These are phyloP conservation scores for Monosporascus cannonballus DNA, from an alignment of 2,329 filamentous ascomycete species.

Conservation along the genomic window DNA sequence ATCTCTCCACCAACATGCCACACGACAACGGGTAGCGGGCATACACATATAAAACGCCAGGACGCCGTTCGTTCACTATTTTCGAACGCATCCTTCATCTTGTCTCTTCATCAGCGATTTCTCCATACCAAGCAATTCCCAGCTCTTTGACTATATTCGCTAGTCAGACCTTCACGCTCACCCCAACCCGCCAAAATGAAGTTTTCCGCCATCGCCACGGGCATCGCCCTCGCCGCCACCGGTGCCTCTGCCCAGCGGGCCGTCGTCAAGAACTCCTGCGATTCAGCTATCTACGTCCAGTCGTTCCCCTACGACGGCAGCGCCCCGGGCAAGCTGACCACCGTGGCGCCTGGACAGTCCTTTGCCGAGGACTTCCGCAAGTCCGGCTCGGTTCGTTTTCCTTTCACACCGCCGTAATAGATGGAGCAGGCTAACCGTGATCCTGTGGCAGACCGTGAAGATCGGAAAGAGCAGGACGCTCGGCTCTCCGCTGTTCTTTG, in stretches of 20 bases:
- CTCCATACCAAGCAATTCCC: not conserved
- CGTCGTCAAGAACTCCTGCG: slow-evolving; percentile 31
- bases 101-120: slow-evolving; percentile 2
- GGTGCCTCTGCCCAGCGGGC: slow-evolving; percentile 29
- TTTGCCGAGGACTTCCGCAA: slow-evolving; percentile 30
- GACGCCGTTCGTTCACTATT: not conserved
- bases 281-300: slow-evolving; percentile 29
- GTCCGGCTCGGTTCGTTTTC: slow-evolving; percentile 29
- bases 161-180: not conserved
- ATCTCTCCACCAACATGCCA: not conserved
- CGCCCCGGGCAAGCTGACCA: slow-evolving; percentile 25
- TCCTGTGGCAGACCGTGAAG: slow-evolving; percentile 31
- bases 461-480: slow-evolving; percentile 32
- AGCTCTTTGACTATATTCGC: slow-evolving; percentile 1
- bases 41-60: slow-evolving; percentile 3
- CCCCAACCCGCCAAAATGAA: slow-evolving; percentile 20
- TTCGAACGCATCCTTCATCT: not conserved
- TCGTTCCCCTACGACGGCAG: slow-evolving; percentile 29
- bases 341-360: slow-evolving; percentile 25
- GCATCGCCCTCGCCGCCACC: slow-evolving; percentile 27
- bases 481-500: slow-evolving; percentile 32
- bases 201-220: slow-evolving; percentile 18
- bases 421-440: slow-evolving; percentile 7
- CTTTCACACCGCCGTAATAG: not conserved
- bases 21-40: not conserved